A percentile compares a stretch with the other conserved stretches of the same genome.
These are phyloP conservation scores for Vicia faba DNA, from an alignment of 306 rosid species.

Conservation along the genomic window DNA sequence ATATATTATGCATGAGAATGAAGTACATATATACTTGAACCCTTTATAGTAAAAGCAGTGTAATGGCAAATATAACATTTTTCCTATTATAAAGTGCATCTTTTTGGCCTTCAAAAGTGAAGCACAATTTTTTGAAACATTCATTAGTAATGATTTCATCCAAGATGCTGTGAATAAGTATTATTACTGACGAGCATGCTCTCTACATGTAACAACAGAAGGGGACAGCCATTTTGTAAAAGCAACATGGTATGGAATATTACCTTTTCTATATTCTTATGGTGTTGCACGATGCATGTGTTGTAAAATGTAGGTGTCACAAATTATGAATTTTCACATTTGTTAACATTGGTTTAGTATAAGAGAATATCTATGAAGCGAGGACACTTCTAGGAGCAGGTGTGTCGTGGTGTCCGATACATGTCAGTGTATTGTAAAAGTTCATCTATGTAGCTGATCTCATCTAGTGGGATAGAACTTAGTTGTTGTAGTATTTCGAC, in stretches of 20 bases:
- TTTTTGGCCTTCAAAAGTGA: neutral
- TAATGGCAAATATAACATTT: neutral
- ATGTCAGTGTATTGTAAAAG: too few relatives aligned
- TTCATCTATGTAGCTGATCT: too few relatives aligned
- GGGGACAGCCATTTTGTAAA: constrained; percentile 2
- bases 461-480: too few relatives aligned
- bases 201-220: neutral
- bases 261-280: neutral
- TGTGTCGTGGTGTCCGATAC: too few relatives aligned
- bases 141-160: constrained; percentile 2
- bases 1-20: neutral
- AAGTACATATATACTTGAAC: neutral
- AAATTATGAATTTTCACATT: neutral
- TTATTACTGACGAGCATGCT: neutral
- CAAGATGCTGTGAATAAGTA: neutral
- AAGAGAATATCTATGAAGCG: too few relatives aligned
- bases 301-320: neutral
- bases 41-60: neutral
- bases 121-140: neutral
- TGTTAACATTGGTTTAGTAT: neutral
- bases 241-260: neutral
- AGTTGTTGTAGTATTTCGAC: too few relatives aligned
- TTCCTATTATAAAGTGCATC: neutral
- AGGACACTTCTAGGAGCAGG: too few relatives aligned
- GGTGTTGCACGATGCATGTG: too few relatives aligned